These are phyloP conservation scores for Xerocomus brunneocitrinus DNA, from an alignment of 768 basidiomycete species.

Conservation along the genomic window DNA sequence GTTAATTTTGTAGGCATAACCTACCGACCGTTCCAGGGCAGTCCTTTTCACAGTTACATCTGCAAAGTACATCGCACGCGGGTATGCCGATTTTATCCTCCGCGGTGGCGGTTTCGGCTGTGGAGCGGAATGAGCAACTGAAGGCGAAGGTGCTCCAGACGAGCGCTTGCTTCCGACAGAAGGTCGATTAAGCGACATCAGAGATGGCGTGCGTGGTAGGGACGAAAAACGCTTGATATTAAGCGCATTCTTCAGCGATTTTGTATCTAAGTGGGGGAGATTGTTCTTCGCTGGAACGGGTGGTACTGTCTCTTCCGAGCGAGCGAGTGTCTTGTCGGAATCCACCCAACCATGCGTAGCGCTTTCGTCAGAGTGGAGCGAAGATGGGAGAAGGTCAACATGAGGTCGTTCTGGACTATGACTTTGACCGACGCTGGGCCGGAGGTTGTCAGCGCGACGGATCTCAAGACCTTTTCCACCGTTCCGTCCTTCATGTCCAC, in stretches of 20 bases:
- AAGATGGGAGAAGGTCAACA: constrained; percentile 9
- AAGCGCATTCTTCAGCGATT: constrained; percentile 22
- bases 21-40: constrained; percentile 60
- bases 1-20: constrained; percentile 81
- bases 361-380: constrained; percentile 21
- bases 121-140: constrained; percentile 31
- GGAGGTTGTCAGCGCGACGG: constrained; percentile 24
- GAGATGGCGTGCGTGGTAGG: constrained; percentile 64
- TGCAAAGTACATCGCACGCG: constrained; percentile 65
- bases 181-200: constrained; percentile 36
- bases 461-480: constrained; percentile 28
- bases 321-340: constrained; percentile 13
- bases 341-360: constrained; percentile 13
- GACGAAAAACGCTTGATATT: constrained; percentile 46
- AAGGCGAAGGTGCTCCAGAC: constrained; percentile 24
- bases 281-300: constrained; percentile 30
- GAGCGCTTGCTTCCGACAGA: constrained; percentile 22
- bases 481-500: constrained; percentile 29
- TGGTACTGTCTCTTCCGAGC: constrained; percentile 19
- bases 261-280: constrained; percentile 20
- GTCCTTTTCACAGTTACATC: constrained; percentile 57
- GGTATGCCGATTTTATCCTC: constrained; percentile 41
- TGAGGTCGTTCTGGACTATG: constrained; percentile 14
- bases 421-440: constrained; percentile 1
- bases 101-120: constrained; percentile 20